Base-by-base conservation (phyloP, 2,329 filamentous ascomycete genomes). In the Tolypocladium inflatum region DNA sequence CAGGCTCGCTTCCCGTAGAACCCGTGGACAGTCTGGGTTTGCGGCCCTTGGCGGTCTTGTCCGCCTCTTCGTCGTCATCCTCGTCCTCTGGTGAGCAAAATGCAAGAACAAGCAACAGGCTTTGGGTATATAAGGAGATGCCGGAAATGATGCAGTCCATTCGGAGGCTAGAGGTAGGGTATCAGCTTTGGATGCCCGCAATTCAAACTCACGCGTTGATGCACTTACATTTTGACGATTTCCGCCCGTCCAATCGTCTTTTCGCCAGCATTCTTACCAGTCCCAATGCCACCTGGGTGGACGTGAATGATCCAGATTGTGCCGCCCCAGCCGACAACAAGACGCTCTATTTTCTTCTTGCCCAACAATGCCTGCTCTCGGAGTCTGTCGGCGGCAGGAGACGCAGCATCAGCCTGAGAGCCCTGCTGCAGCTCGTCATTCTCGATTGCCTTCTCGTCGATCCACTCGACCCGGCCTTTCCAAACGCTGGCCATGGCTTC, bases 81-180 rank as follows among this genome's bases (percentile, higher is more conserved):
- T 88, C 82, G 10, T 86, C 79, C 52, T 91, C 89, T 42, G 87
- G 84, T 60, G 87, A 87, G 67, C 91, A 86, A 74, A 95, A 97
- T 69, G 92, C 92, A 75, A 99, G 87, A 67, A 97, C 88, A 66
- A 96, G 83, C 73, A 99, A 81, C 65, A 96, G 80, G 69, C 85
- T 94, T 70, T 91, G 90, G 70, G 91, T 96, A 85, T 97, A 97
- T 74, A 99, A 81, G 63, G 93, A 95, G 73, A 99, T 88, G 67
- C 94, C 94, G 70, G 94, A 96, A 78, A 99, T 91, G 72, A 96
- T 91, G 79, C 94, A 97, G 77, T 99, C 94, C 74, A 94, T 96
- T 68, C 91, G 89, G 74, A 97, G 83, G 74, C 88, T 92, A 63
- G 19, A 35, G 4, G n/a, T 30, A 8, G 4, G 19, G 19, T 37